Evolutionary conservation across 192 early-diverging fungal genomes (phyloP).

Genomic region (Phlyctochytrium planicorne): DNA sequence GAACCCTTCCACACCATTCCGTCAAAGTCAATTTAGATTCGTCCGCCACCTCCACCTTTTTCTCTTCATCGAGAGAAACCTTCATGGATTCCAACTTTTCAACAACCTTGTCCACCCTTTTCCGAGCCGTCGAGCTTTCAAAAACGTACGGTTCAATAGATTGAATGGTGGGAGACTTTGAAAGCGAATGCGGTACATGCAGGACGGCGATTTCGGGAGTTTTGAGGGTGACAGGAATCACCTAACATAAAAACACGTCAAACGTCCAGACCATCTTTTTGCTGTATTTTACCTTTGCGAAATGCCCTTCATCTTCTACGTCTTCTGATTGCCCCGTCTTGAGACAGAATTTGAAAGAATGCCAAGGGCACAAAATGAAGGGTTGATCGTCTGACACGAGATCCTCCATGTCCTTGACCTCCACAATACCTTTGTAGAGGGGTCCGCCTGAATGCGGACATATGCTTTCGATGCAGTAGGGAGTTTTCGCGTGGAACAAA

Average conservation of each 20-base stretch:
- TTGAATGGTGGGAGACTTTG: too few relatives aligned
- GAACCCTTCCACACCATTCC: not conserved
- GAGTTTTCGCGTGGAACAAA: not conserved
- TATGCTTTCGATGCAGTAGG: constrained; percentile 32
- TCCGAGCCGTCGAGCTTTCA: too few relatives aligned
- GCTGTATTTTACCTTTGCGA: constrained; percentile 8
- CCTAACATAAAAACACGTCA: too few relatives aligned
- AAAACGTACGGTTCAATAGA: too few relatives aligned
- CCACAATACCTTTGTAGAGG: constrained; percentile 33
- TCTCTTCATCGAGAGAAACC: constrained; percentile 6
- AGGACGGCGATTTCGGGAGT: too few relatives aligned
- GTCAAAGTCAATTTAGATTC: too few relatives aligned
- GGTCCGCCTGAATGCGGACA: constrained; percentile 50
- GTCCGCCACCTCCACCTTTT: not conserved
- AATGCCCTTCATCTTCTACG: constrained; percentile 17
- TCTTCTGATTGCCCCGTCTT: constrained; percentile 20
- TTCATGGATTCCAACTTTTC: not conserved
- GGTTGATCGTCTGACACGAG: not conserved
- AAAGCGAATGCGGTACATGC: too few relatives aligned
- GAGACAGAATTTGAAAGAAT: constrained; percentile 38
- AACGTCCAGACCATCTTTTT: too few relatives aligned
- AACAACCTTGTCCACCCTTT: not conserved
- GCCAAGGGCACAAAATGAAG: constrained; percentile 52
- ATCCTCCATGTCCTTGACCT: constrained; percentile 42
- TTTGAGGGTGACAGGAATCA: too few relatives aligned